Evolutionary conservation across 352 stramenopile genomes (phyloP).

Genomic region (Phytophthora crassamura): DNA sequence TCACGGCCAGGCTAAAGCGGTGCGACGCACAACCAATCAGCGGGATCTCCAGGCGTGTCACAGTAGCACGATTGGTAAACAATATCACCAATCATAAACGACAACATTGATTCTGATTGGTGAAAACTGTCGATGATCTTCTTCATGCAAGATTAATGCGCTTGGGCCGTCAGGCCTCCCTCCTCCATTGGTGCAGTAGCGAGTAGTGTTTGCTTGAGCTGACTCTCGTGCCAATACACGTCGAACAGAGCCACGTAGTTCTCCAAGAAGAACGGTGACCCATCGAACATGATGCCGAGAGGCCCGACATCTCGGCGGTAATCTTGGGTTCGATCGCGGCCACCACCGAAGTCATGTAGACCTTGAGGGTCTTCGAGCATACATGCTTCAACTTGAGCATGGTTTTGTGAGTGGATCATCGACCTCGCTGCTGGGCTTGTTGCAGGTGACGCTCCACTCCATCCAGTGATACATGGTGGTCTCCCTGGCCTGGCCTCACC

Average conservation of each 20-base stretch:
- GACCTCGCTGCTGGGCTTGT: too few relatives aligned
- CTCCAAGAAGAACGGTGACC: neutral
- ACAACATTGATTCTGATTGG: neutral
- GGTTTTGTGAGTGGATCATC: too few relatives aligned
- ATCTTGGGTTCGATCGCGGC: neutral
- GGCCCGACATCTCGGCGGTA: neutral
- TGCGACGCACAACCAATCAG: conserved; percentile 12
- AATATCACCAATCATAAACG: conserved; percentile 3
- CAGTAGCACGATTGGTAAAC: conserved; percentile 4
- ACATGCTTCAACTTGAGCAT: too few relatives aligned
- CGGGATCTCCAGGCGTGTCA: neutral
- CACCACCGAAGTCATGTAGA: neutral
- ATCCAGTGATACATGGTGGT: neutral
- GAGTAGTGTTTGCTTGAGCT: neutral
- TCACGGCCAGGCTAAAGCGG: conserved; percentile 10
- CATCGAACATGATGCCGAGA: too few relatives aligned
- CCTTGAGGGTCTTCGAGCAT: neutral
- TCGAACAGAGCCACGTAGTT: neutral
- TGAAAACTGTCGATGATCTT: neutral
- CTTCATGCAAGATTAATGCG: neutral
- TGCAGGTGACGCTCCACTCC: too few relatives aligned
- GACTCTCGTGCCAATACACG: neutral
- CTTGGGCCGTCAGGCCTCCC: neutral
- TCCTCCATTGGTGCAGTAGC: neutral
- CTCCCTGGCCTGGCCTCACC: too few relatives aligned